Base-by-base conservation (phyloP, 192 early-diverging fungal genomes). In the Fimicolochytrium jonesii region DNA sequence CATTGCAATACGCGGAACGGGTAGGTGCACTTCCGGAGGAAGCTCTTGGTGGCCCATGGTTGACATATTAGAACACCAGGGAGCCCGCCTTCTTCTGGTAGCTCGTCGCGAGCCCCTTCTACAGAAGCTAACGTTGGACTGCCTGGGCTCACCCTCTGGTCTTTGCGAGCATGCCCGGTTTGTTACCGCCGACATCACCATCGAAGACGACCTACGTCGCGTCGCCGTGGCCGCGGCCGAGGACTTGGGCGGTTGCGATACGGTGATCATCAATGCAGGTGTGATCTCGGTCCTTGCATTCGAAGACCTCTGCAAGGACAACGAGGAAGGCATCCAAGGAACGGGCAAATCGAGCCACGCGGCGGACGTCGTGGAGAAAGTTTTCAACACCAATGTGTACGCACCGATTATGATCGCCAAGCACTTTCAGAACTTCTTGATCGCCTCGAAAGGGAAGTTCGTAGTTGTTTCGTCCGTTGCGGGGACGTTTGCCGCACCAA, bases 401-500 rank as follows among this genome's bases (percentile, higher is more conserved):
- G 68, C 56, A 9, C 74, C 74, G 7, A 72, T 76, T 3, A 10
- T 57, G 25, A 53, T 68, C 15, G 66, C 65, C 1, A 70, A 68
- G 49, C 41, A 50, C 36, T 70, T 73, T 41, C 45, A 44, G 55
- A 63, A 42, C 36, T 52, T 23, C 66, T 74, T 73, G 4, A 64
- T 23, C 10, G 36, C 43, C 35, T 28, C 23, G 44, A 33, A 39
- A 13, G 74, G 69, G 22, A 80, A 82, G 60, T 73, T 91, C 6
- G 77, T 90, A 2, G 86, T 91, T 23, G 77, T 92, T 4, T 89
- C 87, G 0, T 92, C 89, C 31, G 77, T 86, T 56, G 88, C 90
- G 1, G 87, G 88, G 4, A 74, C 84, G 36, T 48, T 88, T 2
- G 85, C 84, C 4, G 86, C 89, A 28, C 90, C 90, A 4, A 90